These are phyloP conservation scores for Copromyces sp. DNA, from an alignment of 495 filamentous ascomycete genomes.

Conservation along the genomic window DNA sequence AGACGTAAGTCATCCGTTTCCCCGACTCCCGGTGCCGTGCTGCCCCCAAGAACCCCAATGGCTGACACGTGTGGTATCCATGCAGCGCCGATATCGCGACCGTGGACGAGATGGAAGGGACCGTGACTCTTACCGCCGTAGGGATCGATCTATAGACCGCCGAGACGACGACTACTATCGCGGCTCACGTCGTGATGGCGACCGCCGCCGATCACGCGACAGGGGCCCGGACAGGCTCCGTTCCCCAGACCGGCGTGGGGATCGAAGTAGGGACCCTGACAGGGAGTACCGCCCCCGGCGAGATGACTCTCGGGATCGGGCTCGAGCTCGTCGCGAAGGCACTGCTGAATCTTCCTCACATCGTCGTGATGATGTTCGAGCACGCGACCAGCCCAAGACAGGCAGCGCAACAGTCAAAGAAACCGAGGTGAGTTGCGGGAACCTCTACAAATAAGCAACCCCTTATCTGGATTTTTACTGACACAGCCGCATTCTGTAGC, in stretches of 20 bases:
- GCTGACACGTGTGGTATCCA: constrained; percentile 22
- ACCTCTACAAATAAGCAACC: background rate
- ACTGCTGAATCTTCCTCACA: constrained; percentile 65
- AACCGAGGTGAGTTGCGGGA: constrained; percentile 39
- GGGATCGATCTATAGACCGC: constrained; percentile 66
- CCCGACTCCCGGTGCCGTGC: background rate
- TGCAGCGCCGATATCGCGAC: constrained; percentile 47
- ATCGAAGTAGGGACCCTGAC: constrained; percentile 48
- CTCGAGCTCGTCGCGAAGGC: constrained; percentile 59
- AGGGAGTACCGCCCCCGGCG: constrained; percentile 65
- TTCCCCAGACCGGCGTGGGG: constrained; percentile 27
- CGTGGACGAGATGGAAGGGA: constrained; percentile 46
- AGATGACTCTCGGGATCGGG: constrained; percentile 70
- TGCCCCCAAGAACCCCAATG: background rate
- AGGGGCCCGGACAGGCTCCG: constrained; percentile 45
- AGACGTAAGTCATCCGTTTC: constrained; percentile 46
- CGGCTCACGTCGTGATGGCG: constrained; percentile 38
- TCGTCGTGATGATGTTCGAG: constrained; percentile 55
- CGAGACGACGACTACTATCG: constrained; percentile 62
- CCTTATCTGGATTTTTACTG: constrained; percentile 4
- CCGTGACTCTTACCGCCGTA: constrained; percentile 53
- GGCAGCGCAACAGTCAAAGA: constrained; percentile 34
- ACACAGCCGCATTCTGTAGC: constrained; percentile 20
- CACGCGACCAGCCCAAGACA: constrained; percentile 36
- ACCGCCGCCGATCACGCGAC: constrained; percentile 49